Evolutionary conservation across 495 filamentous ascomycete genomes (phyloP).

Genomic region (Penicillium pulvis): DNA sequence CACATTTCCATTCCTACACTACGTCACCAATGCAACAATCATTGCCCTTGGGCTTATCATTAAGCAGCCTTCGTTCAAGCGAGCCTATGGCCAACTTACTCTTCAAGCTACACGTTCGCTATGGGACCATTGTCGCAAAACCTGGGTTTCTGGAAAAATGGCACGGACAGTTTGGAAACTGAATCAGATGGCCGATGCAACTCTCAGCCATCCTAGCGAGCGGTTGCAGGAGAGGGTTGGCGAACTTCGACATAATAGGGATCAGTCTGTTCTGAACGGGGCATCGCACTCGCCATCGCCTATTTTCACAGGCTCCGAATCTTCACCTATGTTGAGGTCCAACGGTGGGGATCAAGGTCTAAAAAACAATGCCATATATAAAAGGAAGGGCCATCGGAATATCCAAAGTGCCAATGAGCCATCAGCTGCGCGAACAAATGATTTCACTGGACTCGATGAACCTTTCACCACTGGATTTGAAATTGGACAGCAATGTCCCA

Average conservation of each 20-base stretch:
- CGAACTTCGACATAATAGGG: not conserved
- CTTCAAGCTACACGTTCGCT: slow-evolving; percentile 22
- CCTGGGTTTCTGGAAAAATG: slow-evolving; percentile 34
- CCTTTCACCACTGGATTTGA: not conserved
- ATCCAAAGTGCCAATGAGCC: not conserved
- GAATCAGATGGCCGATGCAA: slow-evolving; percentile 25
- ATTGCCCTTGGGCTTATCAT: slow-evolving; percentile 28
- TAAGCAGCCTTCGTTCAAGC: slow-evolving; percentile 23
- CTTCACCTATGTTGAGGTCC: not conserved
- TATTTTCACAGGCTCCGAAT: not conserved
- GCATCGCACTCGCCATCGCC: not conserved
- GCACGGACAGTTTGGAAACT: slow-evolving; percentile 25
- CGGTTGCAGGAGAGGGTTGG: not conserved
- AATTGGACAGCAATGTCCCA: not conserved
- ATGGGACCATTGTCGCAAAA: slow-evolving; percentile 26
- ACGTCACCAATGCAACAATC: slow-evolving; percentile 24
- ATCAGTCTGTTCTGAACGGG: not conserved
- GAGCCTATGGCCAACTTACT: slow-evolving; percentile 12
- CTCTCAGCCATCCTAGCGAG: not conserved
- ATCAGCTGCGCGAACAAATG: not conserved
- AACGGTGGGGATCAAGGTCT: not conserved
- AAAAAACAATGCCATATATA: not conserved
- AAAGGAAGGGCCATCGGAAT: not conserved
- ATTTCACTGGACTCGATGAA: not conserved
- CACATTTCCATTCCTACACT: slow-evolving; percentile 32